phyloP scores from a whole-genome alignment of 1,139 yeast genomes.

The Zygotorulaspora mrakii region DNA sequence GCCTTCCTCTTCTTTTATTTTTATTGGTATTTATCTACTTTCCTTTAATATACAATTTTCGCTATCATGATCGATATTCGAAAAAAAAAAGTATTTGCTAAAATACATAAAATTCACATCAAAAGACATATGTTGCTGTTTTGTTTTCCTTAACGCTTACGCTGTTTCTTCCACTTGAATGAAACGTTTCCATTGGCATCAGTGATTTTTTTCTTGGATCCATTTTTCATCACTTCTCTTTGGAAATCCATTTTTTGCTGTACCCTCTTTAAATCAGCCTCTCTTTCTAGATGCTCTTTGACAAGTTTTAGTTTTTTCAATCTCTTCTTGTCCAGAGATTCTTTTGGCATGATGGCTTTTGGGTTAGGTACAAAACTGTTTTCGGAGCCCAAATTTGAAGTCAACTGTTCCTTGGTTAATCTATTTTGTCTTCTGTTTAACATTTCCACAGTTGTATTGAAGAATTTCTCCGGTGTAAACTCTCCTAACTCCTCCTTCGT shows the following conservation, averaged over 20 bases:
- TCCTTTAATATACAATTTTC: neutral
- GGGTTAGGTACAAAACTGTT: slow-evolving; percentile 23
- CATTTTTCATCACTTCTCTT: slow-evolving; percentile 85
- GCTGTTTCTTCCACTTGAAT: slow-evolving; percentile 84
- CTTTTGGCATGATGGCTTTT: slow-evolving; percentile 37
- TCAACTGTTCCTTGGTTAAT: slow-evolving; percentile 57
- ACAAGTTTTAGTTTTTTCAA: slow-evolving; percentile 53
- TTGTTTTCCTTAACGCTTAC: slow-evolving; percentile 71
- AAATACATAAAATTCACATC: neutral
- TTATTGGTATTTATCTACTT: neutral
- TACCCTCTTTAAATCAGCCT: slow-evolving; percentile 59
- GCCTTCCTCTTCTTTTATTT: neutral
- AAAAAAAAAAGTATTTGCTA: slow-evolving; percentile 1
- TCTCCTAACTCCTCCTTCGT: slow-evolving; percentile 48
- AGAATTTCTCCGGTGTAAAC: slow-evolving; percentile 62
- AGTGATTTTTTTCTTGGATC: slow-evolving; percentile 72
- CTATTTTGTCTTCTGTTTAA: slow-evolving; percentile 69
- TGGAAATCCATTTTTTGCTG: slow-evolving; percentile 72
- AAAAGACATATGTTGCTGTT: neutral
- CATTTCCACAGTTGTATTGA: slow-evolving; percentile 65
- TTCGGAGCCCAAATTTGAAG: slow-evolving; percentile 15
- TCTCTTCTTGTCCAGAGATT: slow-evolving; percentile 51
- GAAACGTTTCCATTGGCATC: slow-evolving; percentile 60
- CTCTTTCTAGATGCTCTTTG: slow-evolving; percentile 62
- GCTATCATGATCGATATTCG: too few species aligned